A percentile compares a stretch with the other conserved stretches of the same genome.
Evolutionary conservation across 257 asterid species (phyloP).

Genomic region (Oldenlandia corymbosa): DNA sequence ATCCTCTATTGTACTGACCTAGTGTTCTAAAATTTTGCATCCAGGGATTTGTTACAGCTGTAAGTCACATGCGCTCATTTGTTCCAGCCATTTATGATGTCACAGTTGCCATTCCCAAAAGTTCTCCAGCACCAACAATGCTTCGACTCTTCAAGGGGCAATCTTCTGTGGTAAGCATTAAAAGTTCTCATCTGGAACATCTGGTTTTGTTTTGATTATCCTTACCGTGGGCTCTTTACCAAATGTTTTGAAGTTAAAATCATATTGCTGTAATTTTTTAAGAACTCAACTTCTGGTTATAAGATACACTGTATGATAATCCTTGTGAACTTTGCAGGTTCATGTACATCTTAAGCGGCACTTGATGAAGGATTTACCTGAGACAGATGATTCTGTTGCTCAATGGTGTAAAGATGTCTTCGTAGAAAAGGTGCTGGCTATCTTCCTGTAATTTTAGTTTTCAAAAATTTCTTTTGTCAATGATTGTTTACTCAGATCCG

Average conservation of each 20-base stretch:
- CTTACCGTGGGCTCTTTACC: too few species aligned
- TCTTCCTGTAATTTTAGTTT: not conserved
- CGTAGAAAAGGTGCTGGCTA: conserved; percentile 57
- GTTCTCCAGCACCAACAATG: conserved; percentile 89
- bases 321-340: conserved; percentile 39
- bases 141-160: conserved; percentile 81
- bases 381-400: conserved; percentile 67
- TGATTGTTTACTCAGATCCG: not conserved
- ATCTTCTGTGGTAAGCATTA: conserved; percentile 69
- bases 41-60: conserved; percentile 96
- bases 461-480: not conserved
- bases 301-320: not conserved
- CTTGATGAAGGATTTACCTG: conserved; percentile 78
- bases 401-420: conserved; percentile 89
- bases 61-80: conserved; percentile 76
- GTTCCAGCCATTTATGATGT: conserved; percentile 93
- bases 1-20: not conserved
- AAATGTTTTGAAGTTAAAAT: not conserved
- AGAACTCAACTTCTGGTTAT: not conserved
- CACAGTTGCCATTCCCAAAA: conserved; percentile 79
- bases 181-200: conserved; percentile 6
- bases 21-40: conserved; percentile 2
- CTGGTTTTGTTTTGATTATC: not conserved
- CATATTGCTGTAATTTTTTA: not conserved
- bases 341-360: conserved; percentile 84